Evolutionary conservation across 352 stramenopile species (phyloP).

Genomic region (Aphanomyces astaci): DNA sequence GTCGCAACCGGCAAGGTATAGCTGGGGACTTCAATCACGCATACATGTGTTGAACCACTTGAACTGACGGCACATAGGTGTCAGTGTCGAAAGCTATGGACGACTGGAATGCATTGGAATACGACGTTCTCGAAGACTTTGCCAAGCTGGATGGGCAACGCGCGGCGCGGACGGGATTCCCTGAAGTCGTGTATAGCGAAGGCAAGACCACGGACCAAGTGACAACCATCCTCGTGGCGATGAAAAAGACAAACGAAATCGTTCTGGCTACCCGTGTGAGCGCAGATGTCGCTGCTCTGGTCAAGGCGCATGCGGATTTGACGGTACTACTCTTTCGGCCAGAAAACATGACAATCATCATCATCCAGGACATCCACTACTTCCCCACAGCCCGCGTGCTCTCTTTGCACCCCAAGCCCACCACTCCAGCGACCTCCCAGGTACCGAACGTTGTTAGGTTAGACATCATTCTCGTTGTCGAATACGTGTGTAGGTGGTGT

Average conservation of each 20-base stretch:
- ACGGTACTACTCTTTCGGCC: not conserved
- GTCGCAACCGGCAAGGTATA: conserved; percentile 11
- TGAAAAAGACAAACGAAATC: conserved; percentile 51
- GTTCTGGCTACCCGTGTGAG: conserved; percentile 82
- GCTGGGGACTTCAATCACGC: too few relatives aligned
- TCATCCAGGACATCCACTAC: conserved; percentile 51
- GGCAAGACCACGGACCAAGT: conserved; percentile 90
- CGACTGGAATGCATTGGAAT: conserved; percentile 13
- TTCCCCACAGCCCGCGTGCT: conserved; percentile 66
- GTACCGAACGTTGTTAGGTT: too few relatives aligned
- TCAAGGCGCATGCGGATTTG: not conserved
- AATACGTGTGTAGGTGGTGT: conserved; percentile 29
- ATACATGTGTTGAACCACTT: not conserved
- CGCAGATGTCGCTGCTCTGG: not conserved
- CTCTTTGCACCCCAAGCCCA: conserved; percentile 22
- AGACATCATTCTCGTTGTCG: not conserved
- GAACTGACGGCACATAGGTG: not conserved
- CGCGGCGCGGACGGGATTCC: conserved; percentile 86
- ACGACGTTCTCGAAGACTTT: conserved; percentile 20
- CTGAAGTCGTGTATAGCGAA: conserved; percentile 92
- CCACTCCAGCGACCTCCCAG: conserved; percentile 31
- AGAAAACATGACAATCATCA: not conserved
- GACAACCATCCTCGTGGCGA: conserved; percentile 81
- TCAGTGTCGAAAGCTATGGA: not conserved
- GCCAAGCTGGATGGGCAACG: conserved; percentile 78